Base-by-base conservation (phyloP, 352 stramenopile genomes). In the Phytophthora pluvialis region DNA sequence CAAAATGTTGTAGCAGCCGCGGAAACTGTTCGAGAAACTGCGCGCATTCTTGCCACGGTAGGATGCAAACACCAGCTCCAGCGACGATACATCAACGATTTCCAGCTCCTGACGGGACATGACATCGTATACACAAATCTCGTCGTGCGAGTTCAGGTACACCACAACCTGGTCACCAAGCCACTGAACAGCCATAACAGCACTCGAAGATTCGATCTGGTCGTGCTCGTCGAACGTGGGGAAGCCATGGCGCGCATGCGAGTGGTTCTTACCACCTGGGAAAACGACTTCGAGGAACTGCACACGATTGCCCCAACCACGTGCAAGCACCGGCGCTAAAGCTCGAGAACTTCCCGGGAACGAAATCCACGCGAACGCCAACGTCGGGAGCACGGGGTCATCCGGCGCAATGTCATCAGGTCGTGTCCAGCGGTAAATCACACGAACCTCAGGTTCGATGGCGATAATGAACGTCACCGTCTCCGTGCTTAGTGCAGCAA, bases 51-150 rank as follows among this genome's bases (percentile, higher is more conserved):
- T 95, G 63, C 83, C 88, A 75, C 68, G 95, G 58, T 83, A 97
- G 35, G 83, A 98, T 67, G 96, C 95, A 58, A 98, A 98, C 9
- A 98, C 93, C 15, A 98, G 66, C 42, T 97, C 92, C 1, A 99
- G 78, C 8, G 82, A 95, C 1, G 88, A 97, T 44, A 99, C 96
- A 55, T 98, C 95, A 21, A 98, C 88, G 33, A 97, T 89, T 70
- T 99, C 96, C 26, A 98, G 69, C 60, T 98, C 87, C 18, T 97
- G 97, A 45, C 97, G 97, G 11, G 94, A 98, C 71, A 98, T 97
- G 29, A 97, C 97, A 75, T 99, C 96, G 66, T 98, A 95, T 16
- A 99, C 88, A 33, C 89, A 98, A 55, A 99, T 97, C 70, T 99
- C 94, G 69, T 98, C 97, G 40, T 96, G 90, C 15, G 96, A 78